Evolutionary conservation across 495 filamentous ascomycete genomes (phyloP).

Genomic region (Pyrenopolyporus hunteri): DNA sequence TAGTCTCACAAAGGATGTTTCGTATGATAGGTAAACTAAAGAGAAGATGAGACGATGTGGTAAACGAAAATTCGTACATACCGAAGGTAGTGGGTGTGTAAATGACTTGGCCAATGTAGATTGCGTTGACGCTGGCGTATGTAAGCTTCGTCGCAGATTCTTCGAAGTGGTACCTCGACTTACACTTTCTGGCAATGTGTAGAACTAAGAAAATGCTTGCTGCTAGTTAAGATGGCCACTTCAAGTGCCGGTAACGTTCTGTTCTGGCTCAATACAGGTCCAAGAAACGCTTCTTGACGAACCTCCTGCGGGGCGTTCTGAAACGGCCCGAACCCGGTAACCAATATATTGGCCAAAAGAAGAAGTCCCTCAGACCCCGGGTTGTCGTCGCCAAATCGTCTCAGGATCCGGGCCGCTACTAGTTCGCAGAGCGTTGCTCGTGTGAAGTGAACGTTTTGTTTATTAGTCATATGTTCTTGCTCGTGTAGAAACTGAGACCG

Average conservation of each 20-base stretch:
- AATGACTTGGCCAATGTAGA: slow-evolving; percentile 69
- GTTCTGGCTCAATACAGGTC: slow-evolving; percentile 57
- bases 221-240: slow-evolving; percentile 72
- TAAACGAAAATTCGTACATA: slow-evolving; percentile 3
- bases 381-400: slow-evolving; percentile 71
- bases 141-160: slow-evolving; percentile 5
- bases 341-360: slow-evolving; percentile 71
- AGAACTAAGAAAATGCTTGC: slow-evolving; percentile 68
- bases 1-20: slow-evolving; percentile 18
- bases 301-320: slow-evolving; percentile 69
- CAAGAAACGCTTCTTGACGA: slow-evolving; percentile 53
- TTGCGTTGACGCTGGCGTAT: slow-evolving; percentile 61
- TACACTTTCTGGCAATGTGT: slow-evolving; percentile 71
- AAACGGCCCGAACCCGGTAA: slow-evolving; percentile 75
- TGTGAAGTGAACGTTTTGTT: slow-evolving; percentile 71
- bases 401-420: slow-evolving; percentile 67
- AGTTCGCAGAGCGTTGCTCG: slow-evolving; percentile 72
- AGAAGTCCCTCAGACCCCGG: slow-evolving; percentile 66
- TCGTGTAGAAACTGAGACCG: slow-evolving; percentile 70
- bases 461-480: slow-evolving; percentile 67
- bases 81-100: slow-evolving; percentile 71
- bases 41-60: not conserved
- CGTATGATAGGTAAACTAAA: too few relatives aligned
- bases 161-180: slow-evolving; percentile 23
- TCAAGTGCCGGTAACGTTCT: slow-evolving; percentile 70